phyloP scores from a whole-genome alignment of 116 monocot species.

The Dioscorea cayenensis region DNA sequence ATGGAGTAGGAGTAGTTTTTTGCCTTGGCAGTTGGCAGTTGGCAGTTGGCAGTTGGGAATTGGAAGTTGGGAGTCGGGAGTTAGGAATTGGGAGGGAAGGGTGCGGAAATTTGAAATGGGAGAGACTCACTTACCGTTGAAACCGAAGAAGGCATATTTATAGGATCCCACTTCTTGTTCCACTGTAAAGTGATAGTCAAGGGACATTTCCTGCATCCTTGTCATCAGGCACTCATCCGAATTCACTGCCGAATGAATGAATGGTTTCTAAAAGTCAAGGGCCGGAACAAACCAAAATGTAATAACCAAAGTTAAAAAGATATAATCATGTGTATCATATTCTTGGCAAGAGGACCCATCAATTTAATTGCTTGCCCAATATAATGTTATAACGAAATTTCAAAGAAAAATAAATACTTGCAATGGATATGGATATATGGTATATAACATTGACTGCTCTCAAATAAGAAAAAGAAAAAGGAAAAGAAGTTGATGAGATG shows the following conservation, averaged over 20 bases:
- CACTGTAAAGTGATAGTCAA: conserved; percentile 62
- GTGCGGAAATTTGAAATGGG: neutral
- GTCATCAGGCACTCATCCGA: conserved; percentile 70
- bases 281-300: neutral
- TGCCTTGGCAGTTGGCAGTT: neutral
- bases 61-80: no score
- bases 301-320: neutral
- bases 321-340: neutral
- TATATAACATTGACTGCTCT: no score
- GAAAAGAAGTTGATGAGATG: no score
- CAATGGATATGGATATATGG: no score
- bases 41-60: no score
- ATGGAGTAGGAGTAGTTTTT: neutral
- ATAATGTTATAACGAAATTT: no score
- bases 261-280: neutral
- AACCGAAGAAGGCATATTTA: conserved; percentile 63
- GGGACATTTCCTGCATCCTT: conserved; percentile 85
- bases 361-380: no score
- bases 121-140: conserved; percentile 43
- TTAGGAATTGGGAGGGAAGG: neutral
- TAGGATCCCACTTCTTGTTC: conserved; percentile 72
- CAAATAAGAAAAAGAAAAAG: no score
- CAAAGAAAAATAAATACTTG: no score
- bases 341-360: no score
- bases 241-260: conserved; percentile 31